A percentile compares a stretch with the other conserved stretches of the same genome.
Conservation (phyloP, 129 eudicot genomes). For the Centaurea solstitialis region DNA sequence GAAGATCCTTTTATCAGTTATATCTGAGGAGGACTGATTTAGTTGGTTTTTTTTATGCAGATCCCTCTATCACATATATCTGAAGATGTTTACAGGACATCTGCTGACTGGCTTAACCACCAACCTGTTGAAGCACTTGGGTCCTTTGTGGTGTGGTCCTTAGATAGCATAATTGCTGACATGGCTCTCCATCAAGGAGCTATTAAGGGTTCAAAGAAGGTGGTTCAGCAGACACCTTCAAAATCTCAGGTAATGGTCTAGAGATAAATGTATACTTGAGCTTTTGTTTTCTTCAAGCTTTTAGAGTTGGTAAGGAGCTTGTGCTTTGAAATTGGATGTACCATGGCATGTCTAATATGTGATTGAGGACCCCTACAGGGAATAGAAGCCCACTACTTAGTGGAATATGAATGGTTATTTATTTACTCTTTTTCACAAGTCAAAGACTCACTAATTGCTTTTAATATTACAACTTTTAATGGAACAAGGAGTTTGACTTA, state of each 20-base stretch:
- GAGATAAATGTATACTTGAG: background rate
- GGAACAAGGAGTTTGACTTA: background rate
- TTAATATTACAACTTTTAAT: background rate
- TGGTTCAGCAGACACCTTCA: constrained; percentile 43
- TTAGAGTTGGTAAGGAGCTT: background rate
- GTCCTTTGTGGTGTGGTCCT: constrained; percentile 37
- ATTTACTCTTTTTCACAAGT: background rate
- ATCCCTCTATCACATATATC: constrained; percentile 50
- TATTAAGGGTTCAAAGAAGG: constrained; percentile 54
- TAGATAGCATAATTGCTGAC: constrained; percentile 47
- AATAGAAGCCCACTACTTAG: background rate
- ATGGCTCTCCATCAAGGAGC: constrained; percentile 43
- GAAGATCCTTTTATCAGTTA: constrained; percentile 36
- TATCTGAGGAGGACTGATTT: constrained; percentile 22
- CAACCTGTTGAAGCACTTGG: constrained; percentile 48
- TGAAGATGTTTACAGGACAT: constrained; percentile 47
- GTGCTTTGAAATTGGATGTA: background rate
- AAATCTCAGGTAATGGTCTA: constrained; percentile 53
- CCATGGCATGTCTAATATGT: background rate
- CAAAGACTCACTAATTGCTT: background rate
- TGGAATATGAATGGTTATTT: background rate
- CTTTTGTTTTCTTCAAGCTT: background rate
- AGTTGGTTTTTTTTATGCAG: constrained; percentile 23
- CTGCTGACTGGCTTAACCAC: constrained; percentile 51
- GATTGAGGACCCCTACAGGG: background rate